Evolutionary conservation across 768 basidiomycete species (phyloP).

Genomic region (Lactarius hatsudake): DNA sequence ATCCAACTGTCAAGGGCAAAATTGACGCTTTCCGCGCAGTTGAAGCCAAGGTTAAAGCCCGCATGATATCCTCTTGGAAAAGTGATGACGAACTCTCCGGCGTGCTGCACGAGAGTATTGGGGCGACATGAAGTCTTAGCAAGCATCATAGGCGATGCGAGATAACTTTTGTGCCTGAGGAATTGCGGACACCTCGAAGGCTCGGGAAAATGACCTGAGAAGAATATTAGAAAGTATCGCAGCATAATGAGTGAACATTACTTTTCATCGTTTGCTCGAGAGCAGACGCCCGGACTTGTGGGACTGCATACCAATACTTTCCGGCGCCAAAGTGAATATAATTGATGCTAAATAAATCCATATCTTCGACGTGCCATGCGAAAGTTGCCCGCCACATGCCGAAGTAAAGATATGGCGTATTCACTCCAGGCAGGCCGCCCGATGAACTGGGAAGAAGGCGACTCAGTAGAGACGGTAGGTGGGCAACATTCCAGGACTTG

Average conservation of each 20-base stretch:
- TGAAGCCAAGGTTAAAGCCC: conserved; percentile 94
- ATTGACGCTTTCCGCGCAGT: conserved; percentile 96
- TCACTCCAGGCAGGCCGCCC: conserved; percentile 87
- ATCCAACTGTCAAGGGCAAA: conserved; percentile 96
- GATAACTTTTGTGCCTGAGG: conserved; percentile 93
- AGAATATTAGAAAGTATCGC: background rate
- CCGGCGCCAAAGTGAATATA: conserved; percentile 98
- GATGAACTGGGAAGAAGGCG: conserved; percentile 67
- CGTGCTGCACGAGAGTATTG: conserved; percentile 86
- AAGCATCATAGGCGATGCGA: conserved; percentile 83
- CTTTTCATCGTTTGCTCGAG: conserved; percentile 92
- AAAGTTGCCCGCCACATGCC: conserved; percentile 99
- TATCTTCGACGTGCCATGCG: conserved; percentile 99
- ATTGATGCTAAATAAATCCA: conserved; percentile 99
- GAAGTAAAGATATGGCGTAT: conserved; percentile 96
- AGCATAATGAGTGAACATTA: conserved; percentile 32
- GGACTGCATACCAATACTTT: conserved; percentile 96
- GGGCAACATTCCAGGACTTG: conserved; percentile 90
- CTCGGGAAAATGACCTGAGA: conserved; percentile 80
- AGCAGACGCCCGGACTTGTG: conserved; percentile 75
- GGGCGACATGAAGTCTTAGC: conserved; percentile 77
- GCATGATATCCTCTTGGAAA: conserved; percentile 95
- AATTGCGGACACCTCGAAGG: conserved; percentile 87
- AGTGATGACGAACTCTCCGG: conserved; percentile 95
- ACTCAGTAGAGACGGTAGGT: conserved; percentile 81